Percentiles rank a stretch among this genome's conserved stretches.
These are phyloP conservation scores for Sphagnum tenellum DNA, from an alignment of 225 moss, liverwort and hornwort genomes.

Conservation along the genomic window DNA sequence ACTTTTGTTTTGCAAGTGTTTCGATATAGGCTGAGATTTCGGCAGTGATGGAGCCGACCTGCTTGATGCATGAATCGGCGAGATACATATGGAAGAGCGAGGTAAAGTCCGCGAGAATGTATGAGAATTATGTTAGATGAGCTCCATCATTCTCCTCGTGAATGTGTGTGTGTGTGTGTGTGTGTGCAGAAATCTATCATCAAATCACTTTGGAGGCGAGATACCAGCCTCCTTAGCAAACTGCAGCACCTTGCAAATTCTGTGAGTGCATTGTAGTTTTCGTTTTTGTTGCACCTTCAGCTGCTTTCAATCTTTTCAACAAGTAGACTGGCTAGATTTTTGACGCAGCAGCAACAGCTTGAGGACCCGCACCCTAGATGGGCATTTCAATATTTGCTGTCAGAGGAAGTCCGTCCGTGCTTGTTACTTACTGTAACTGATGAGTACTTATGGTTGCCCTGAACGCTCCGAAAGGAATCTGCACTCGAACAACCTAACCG, in stretches of 20 bases:
- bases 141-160: too few species aligned
- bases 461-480: slow-evolving; percentile 11
- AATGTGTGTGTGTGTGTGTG: neutral
- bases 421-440: neutral
- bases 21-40: neutral
- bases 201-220: slow-evolving; percentile 30
- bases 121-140: too few species aligned
- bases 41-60: too few species aligned
- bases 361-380: too few species aligned
- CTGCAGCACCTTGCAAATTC: slow-evolving; percentile 25
- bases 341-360: too few species aligned
- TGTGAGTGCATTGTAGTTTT: slow-evolving; percentile 19
- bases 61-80: too few species aligned
- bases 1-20: neutral
- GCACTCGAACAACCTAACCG: slow-evolving; percentile 36
- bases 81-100: too few species aligned
- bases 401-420: neutral
- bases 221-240: slow-evolving; percentile 28
- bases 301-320: neutral
- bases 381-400: neutral
- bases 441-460: too few species aligned
- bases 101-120: too few species aligned
- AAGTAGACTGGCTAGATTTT: neutral
- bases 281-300: too few species aligned
- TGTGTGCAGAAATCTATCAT: slow-evolving; percentile 33